Conservation (phyloP, 257 asterid species). For the Striga asiatica region DNA sequence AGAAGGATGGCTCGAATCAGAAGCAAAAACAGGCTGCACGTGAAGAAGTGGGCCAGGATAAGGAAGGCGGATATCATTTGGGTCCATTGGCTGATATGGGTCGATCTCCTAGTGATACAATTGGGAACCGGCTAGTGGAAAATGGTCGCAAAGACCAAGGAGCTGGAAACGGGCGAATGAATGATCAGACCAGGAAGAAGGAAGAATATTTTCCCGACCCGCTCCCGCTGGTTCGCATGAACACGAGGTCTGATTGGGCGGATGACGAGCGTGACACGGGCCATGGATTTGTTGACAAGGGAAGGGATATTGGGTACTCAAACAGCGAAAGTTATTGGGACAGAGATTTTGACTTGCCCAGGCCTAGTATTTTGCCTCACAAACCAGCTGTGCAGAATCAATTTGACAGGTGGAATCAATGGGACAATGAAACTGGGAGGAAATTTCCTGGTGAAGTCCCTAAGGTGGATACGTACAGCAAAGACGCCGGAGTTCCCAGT, state of each 20-base stretch:
- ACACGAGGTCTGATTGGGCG: slow-evolving; percentile 95
- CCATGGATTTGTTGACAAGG: slow-evolving; percentile 53
- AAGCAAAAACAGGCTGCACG: slow-evolving; percentile 46
- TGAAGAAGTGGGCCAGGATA: slow-evolving; percentile 38
- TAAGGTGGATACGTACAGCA: slow-evolving; percentile 37
- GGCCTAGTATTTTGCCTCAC: slow-evolving; percentile 50
- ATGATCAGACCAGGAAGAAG: slow-evolving; percentile 32
- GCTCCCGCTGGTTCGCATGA: slow-evolving; percentile 65
- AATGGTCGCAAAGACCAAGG: slow-evolving; percentile 33
- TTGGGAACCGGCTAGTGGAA: slow-evolving; percentile 29
- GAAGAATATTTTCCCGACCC: slow-evolving; percentile 61
- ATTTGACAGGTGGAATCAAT: slow-evolving; percentile 43
- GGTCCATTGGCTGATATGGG: slow-evolving; percentile 41
- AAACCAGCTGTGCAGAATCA: slow-evolving; percentile 46
- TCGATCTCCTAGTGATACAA: slow-evolving; percentile 27
- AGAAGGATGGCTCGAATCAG: slow-evolving; percentile 45
- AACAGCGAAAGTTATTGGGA: slow-evolving; percentile 68
- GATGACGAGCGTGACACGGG: slow-evolving; percentile 99
- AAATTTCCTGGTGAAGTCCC: slow-evolving; percentile 43
- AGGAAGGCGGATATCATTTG: slow-evolving; percentile 30
- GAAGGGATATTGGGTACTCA: slow-evolving; percentile 47
- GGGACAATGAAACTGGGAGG: slow-evolving; percentile 54
- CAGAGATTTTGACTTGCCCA: slow-evolving; percentile 68
- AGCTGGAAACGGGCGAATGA: slow-evolving; percentile 22
- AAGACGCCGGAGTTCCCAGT: slow-evolving; percentile 40